Base-by-base conservation (phyloP, 305 asterid genomes). In the Striga hermonthica region DNA sequence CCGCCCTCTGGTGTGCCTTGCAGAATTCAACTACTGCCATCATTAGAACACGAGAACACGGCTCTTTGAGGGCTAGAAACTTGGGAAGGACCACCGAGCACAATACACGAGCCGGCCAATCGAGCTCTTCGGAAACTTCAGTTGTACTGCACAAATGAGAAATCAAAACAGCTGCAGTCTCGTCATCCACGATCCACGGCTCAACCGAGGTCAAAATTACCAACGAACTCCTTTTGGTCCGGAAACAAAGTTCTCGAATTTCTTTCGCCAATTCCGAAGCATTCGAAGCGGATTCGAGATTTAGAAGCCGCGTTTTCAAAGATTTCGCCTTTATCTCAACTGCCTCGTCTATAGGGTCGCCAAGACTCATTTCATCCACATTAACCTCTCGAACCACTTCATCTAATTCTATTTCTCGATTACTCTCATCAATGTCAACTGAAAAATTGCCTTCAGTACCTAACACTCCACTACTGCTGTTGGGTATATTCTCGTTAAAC, bases 171-270 rank as follows among this genome's bases (percentile, higher is more conserved):
- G 89, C 75, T 70, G 82, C 76, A 41, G 80, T 78, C 67, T 90
- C 96, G 58, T 90, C 96, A 64, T 81, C 92, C 28, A 69, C 81
- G 50, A 71, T 63, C 97, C 97, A 89, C 9, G 89, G 94, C 77
- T 84, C 88, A 36, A 83, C 75, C 72, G 77, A 47, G 63, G 68
- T 67, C 81, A 89, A 67, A 66, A 85, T 59, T 10, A 47, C 72
- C 71, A 82, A 80, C 7, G 83, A 39, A n/a, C 74, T 62, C 31
- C 45, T 41, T 67, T 63, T 73, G n/a, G 48, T 78, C 15, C 50
- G 70, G 0, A 56, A 28, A 66, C 90, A 84, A 70, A 90, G 82
- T 35, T 71, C 62, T 11, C 12, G 78, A 53, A 89, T 75, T 37
- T 85, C 87, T 64, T 72, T 70, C 11, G 79, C 82, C 39, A 84